Conservation (phyloP, 2,329 filamentous ascomycete genomes). For the Ophidiomyces ophidiicola region DNA sequence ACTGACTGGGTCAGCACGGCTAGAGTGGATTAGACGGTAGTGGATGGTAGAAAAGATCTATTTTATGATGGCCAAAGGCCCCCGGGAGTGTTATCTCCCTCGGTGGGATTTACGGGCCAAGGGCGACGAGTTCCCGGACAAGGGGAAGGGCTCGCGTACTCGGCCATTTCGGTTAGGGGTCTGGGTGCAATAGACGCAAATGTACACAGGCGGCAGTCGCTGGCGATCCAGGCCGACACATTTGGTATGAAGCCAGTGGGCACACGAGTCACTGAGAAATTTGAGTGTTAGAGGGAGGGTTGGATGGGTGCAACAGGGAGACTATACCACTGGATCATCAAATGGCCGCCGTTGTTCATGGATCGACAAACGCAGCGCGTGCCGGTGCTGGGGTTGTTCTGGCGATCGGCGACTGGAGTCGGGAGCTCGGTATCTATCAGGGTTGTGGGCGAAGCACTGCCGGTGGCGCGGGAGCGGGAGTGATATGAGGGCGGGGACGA, state of each 20-base stretch:
- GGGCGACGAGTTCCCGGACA: conserved; percentile 16
- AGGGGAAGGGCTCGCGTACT: conserved; percentile 16
- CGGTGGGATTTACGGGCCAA: conserved; percentile 20
- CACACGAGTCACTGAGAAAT: conserved; percentile 43
- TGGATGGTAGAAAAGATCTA: too few relatives aligned
- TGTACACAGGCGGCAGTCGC: conserved; percentile 37
- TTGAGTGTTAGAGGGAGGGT: neutral
- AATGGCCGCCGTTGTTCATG: conserved; percentile 40
- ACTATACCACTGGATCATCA: conserved; percentile 48
- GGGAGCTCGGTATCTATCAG: conserved; percentile 39
- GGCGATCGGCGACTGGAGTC: conserved; percentile 43
- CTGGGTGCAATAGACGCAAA: conserved; percentile 41
- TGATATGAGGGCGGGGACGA: conserved; percentile 34
- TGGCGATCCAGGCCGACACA: conserved; percentile 45
- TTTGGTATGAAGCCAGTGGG: conserved; percentile 49
- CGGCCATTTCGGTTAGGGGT: conserved; percentile 22
- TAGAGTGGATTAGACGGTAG: too few relatives aligned
- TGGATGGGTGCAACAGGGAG: neutral
- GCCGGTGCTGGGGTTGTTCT: conserved; percentile 39
- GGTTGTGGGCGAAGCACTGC: conserved; percentile 40
- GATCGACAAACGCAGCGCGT: conserved; percentile 49
- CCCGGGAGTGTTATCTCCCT: conserved; percentile 12
- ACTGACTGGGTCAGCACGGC: too few relatives aligned
- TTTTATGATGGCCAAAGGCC: too few relatives aligned
- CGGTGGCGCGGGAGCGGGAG: conserved; percentile 26